Evolutionary conservation across 352 stramenopile species (phyloP).

Genomic region (Thalassiosira mediterranea): DNA sequence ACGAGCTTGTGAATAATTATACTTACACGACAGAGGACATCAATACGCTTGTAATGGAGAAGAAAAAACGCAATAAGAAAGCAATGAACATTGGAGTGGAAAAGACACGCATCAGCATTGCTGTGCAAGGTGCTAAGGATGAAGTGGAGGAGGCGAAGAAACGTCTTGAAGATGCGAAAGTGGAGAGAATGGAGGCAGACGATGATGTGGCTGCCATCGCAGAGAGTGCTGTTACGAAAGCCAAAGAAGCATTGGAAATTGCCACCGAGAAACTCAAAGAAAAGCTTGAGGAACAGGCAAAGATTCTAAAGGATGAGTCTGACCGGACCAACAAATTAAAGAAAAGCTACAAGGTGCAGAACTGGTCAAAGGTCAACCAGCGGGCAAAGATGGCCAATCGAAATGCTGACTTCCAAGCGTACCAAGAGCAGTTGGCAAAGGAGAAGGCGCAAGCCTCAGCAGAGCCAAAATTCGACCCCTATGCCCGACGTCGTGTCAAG

Average conservation of each 20-base stretch:
- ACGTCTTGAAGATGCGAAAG: slow-evolving; percentile 58
- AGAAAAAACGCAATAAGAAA: slow-evolving; percentile 73
- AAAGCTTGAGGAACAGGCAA: slow-evolving; percentile 57
- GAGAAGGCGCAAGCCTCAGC: slow-evolving; percentile 41
- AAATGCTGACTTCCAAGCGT: slow-evolving; percentile 71
- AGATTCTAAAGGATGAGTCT: slow-evolving; percentile 61
- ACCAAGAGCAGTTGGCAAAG: slow-evolving; percentile 55
- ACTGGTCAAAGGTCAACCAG: slow-evolving; percentile 83
- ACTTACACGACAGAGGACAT: slow-evolving; percentile 83
- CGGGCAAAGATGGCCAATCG: slow-evolving; percentile 72
- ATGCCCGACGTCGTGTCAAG: slow-evolving; percentile 79
- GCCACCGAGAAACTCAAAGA: slow-evolving; percentile 53
- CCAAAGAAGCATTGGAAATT: slow-evolving; percentile 52
- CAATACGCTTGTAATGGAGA: slow-evolving; percentile 66
- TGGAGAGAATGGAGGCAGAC: slow-evolving; percentile 54
- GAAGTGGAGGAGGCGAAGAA: slow-evolving; percentile 64
- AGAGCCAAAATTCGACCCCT: slow-evolving; percentile 78
- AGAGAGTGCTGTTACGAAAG: slow-evolving; percentile 52
- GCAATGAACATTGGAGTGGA: slow-evolving; percentile 74
- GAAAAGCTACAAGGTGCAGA: slow-evolving; percentile 63
- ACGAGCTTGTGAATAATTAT: slow-evolving; percentile 81
- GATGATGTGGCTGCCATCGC: slow-evolving; percentile 27
- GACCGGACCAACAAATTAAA: slow-evolving; percentile 63
- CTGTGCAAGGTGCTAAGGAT: slow-evolving; percentile 67
- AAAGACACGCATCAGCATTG: slow-evolving; percentile 73